Evolutionary conservation across 1,284 basidiomycete species (phyloP).

Genomic region (Melanopsichium pennsylvanicum): DNA sequence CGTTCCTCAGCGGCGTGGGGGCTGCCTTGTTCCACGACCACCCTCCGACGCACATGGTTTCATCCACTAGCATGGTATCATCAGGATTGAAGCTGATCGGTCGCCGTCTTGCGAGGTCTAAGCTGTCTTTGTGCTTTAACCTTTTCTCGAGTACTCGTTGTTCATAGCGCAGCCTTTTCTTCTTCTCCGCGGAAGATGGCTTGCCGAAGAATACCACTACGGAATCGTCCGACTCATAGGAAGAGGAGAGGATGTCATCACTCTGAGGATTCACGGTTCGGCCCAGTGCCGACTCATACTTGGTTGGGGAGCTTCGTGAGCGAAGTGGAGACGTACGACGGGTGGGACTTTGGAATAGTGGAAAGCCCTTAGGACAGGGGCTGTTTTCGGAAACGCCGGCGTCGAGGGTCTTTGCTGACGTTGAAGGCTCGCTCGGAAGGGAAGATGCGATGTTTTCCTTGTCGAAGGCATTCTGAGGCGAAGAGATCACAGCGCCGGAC

Average conservation of each 20-base stretch:
- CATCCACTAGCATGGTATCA: slow-evolving; percentile 44
- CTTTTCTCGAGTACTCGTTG: slow-evolving; percentile 36
- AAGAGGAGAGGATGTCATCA: slow-evolving; percentile 24
- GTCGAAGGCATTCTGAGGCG: slow-evolving; percentile 10
- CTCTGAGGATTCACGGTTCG: slow-evolving; percentile 1
- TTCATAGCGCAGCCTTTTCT: slow-evolving; percentile 47
- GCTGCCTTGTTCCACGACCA: slow-evolving; percentile 28
- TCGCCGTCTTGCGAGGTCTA: slow-evolving; percentile 33
- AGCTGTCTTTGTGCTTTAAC: slow-evolving; percentile 46
- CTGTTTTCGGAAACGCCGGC: slow-evolving; percentile 3
- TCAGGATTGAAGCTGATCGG: slow-evolving; percentile 48
- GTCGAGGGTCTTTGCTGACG: slow-evolving; percentile 29
- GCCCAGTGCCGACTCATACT: slow-evolving; percentile 10
- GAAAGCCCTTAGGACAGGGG: background rate
- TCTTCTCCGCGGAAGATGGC: slow-evolving; percentile 42
- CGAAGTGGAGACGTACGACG: slow-evolving; percentile 15
- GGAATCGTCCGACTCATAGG: slow-evolving; percentile 39
- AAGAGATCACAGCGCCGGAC: slow-evolving; percentile 12
- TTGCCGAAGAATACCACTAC: slow-evolving; percentile 45
- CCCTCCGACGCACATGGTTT: slow-evolving; percentile 4
- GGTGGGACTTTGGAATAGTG: slow-evolving; percentile 4
- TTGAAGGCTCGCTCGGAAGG: slow-evolving; percentile 8
- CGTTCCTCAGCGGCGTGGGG: slow-evolving; percentile 7
- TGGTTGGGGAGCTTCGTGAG: slow-evolving; percentile 17
- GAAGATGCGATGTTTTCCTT: slow-evolving; percentile 16